Percentiles rank a stretch among this genome's conserved stretches.
These are phyloP conservation scores for Saturnispora galanensis DNA, from an alignment of 805 yeast species.

Conservation along the genomic window DNA sequence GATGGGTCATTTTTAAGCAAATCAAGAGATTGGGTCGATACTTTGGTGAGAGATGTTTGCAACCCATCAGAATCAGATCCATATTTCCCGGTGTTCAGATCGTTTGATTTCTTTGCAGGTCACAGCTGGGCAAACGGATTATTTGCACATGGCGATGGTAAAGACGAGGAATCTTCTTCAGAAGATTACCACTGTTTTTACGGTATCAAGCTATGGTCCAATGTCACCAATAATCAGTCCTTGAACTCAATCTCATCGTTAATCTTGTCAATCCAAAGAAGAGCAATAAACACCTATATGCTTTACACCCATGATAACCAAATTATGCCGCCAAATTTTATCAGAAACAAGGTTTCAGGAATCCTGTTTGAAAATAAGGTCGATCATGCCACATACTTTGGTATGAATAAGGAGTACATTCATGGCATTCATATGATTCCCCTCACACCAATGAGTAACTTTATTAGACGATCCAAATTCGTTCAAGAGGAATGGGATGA, in stretches of 20 bases:
- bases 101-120: slow-evolving; percentile 64
- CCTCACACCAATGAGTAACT: slow-evolving; percentile 50
- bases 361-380: slow-evolving; percentile 63
- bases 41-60: slow-evolving; percentile 56
- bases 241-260: slow-evolving; percentile 49
- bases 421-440: slow-evolving; percentile 80
- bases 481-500: slow-evolving; percentile 37
- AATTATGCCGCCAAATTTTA: slow-evolving; percentile 41
- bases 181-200: slow-evolving; percentile 66
- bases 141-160: slow-evolving; percentile 53
- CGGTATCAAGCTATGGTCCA: slow-evolving; percentile 63
- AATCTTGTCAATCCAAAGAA: slow-evolving; percentile 45
- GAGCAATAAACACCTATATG: slow-evolving; percentile 49
- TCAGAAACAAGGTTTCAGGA: slow-evolving; percentile 55
- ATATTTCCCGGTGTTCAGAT: slow-evolving; percentile 54
- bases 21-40: slow-evolving; percentile 48
- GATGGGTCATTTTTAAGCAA: slow-evolving; percentile 39
- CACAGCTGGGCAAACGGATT: slow-evolving; percentile 73
- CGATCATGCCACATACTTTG: slow-evolving; percentile 67
- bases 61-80: slow-evolving; percentile 45
- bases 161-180: slow-evolving; percentile 60
- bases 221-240: slow-evolving; percentile 39
- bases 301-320: slow-evolving; percentile 38
- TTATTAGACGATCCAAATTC: slow-evolving; percentile 41
- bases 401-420: slow-evolving; percentile 48